phyloP scores from a whole-genome alignment of 2,329 filamentous ascomycete species.

The Coniochaeta hoffmannii region DNA sequence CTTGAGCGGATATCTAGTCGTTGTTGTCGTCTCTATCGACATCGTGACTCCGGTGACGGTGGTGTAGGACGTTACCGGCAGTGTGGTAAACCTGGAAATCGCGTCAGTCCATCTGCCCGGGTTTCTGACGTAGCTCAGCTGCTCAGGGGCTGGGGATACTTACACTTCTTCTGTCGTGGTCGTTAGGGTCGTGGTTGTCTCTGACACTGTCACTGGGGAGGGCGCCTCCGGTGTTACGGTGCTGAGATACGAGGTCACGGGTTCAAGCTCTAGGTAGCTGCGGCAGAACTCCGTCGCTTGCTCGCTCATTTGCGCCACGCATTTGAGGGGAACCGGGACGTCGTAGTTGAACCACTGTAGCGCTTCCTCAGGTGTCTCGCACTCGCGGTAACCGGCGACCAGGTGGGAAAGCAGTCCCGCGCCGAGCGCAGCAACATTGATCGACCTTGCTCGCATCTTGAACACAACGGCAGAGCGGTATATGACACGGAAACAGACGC shows the following conservation, averaged over 20 bases:
- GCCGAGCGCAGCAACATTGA: neutral
- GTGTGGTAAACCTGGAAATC: neutral
- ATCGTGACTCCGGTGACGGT: neutral
- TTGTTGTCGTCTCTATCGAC: neutral
- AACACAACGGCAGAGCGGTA: neutral
- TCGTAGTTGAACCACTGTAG: neutral
- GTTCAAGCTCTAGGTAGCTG: neutral
- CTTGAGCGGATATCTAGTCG: neutral
- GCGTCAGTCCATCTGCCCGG: neutral
- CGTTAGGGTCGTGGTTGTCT: neutral
- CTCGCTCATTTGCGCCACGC: neutral
- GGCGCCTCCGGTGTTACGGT: neutral
- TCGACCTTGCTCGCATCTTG: neutral
- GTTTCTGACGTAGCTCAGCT: neutral
- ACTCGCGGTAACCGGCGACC: neutral
- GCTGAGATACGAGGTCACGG: neutral
- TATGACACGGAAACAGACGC: neutral
- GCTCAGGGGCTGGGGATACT: neutral
- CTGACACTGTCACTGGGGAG: neutral
- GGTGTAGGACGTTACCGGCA: neutral
- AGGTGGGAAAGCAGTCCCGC: neutral
- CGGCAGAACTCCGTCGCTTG: neutral
- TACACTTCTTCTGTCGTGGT: neutral
- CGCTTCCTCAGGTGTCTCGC: neutral
- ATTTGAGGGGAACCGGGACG: neutral